Evolutionary conservation across 2,329 filamentous ascomycete genomes (phyloP).

Genomic region (Aureobasidium sp.): DNA sequence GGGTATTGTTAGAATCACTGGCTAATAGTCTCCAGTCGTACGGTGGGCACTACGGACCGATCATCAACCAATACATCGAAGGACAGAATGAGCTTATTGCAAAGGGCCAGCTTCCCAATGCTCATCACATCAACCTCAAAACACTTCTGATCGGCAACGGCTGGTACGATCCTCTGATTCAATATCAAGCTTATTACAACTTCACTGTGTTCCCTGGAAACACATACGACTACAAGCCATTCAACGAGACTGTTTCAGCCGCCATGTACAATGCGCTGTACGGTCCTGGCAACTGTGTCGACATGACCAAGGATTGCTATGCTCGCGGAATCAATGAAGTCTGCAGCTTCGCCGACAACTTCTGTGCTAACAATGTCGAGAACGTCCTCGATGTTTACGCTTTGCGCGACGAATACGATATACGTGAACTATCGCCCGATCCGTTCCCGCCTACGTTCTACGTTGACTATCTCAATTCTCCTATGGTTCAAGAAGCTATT

Average conservation of each 20-base stretch:
- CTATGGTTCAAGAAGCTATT: constrained; percentile 49
- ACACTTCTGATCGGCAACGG: constrained; percentile 46
- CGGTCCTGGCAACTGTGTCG: constrained; percentile 54
- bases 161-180: constrained; percentile 51
- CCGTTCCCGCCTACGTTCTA: constrained; percentile 54
- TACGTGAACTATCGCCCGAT: constrained; percentile 49
- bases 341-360: constrained; percentile 49
- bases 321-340: constrained; percentile 44
- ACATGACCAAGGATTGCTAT: constrained; percentile 51
- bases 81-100: constrained; percentile 17
- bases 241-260: constrained; percentile 42
- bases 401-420: constrained; percentile 53
- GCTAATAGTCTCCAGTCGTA: constrained; percentile 18
- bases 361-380: constrained; percentile 51
- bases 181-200: constrained; percentile 53
- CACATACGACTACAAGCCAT: constrained; percentile 50
- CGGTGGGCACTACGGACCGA: constrained; percentile 27
- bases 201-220: constrained; percentile 51
- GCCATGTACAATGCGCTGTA: constrained; percentile 55
- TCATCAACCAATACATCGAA: constrained; percentile 24
- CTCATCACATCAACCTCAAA: constrained; percentile 28
- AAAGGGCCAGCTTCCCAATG: constrained; percentile 22
- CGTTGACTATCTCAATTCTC: constrained; percentile 51
- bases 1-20: background rate
- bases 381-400: constrained; percentile 45